phyloP scores from a whole-genome alignment of 164 flowering plant genomes.

The Buxus sempervirens region DNA sequence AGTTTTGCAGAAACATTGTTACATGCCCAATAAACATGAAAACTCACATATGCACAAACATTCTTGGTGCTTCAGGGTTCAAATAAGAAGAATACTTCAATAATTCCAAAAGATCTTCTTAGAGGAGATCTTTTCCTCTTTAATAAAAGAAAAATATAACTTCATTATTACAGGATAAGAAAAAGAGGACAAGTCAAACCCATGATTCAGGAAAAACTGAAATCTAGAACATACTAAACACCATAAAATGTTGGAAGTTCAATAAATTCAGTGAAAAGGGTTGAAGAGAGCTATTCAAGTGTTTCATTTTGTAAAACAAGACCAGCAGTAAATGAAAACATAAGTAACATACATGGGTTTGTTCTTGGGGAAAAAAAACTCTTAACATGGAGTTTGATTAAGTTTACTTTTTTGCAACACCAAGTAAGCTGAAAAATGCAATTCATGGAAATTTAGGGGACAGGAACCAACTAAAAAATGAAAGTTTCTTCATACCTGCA shows the following conservation, averaged over 20 bases:
- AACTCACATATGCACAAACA: no score
- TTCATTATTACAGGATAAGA: background rate
- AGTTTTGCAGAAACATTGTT: no score
- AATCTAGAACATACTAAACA: background rate
- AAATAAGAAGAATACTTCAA: background rate
- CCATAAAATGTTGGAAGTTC: background rate
- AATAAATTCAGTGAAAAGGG: background rate
- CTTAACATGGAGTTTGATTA: background rate
- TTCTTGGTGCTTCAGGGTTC: background rate
- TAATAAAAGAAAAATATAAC: background rate
- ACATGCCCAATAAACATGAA: no score
- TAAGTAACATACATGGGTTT: background rate
- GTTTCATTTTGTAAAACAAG: background rate
- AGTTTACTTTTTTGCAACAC: background rate
- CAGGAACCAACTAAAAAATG: background rate
- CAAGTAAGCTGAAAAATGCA: background rate
- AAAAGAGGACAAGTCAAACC: background rate
- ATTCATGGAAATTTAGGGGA: background rate
- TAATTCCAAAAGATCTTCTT: no score
- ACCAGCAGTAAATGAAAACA: background rate
- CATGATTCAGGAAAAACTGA: background rate
- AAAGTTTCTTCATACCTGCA: constrained; percentile 65
- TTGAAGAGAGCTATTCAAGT: background rate
- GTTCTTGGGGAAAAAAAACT: background rate
- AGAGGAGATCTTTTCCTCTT: background rate